phyloP scores from a whole-genome alignment of 345 rosid genomes.

The Eutrema heterophyllum region DNA sequence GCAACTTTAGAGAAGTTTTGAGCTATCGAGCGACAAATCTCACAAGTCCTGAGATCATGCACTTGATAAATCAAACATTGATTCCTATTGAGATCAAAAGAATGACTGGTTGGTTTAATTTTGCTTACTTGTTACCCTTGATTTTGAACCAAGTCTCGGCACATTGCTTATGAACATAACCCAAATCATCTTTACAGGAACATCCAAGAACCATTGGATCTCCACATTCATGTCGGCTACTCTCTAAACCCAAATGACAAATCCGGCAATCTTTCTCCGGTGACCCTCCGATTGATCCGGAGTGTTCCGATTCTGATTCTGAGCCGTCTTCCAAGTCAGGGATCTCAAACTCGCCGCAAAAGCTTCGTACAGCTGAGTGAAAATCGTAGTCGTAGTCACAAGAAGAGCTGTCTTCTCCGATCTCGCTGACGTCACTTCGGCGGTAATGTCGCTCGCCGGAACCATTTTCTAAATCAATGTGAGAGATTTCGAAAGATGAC shows the following conservation, averaged over 20 bases:
- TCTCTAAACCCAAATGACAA: conserved; percentile 90
- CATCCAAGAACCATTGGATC: conserved; percentile 80
- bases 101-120: not conserved
- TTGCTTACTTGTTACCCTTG: conserved; percentile 76
- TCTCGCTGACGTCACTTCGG: conserved; percentile 21
- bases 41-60: conserved; percentile 62
- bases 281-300: not conserved
- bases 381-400: conserved; percentile 33
- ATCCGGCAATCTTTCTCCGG: conserved; percentile 73
- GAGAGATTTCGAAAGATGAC: conserved; percentile 26
- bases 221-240: conserved; percentile 49
- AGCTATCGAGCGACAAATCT: conserved; percentile 82
- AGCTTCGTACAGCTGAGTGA: conserved; percentile 36
- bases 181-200: conserved; percentile 92
- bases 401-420: conserved; percentile 29
- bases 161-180: conserved; percentile 90
- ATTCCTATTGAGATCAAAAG: not conserved
- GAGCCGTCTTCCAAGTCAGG: conserved; percentile 1
- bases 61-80: not conserved
- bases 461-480: conserved; percentile 21
- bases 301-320: conserved; percentile 9
- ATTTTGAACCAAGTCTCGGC: conserved; percentile 99
- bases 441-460: conserved; percentile 20
- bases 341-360: conserved; percentile 34
- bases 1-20: conserved; percentile 50